Evolutionary conservation across 345 rosid species (phyloP), one percentile per base, ranked within the genome.

Genomic region (Abelmoschus esculentus): DNA sequence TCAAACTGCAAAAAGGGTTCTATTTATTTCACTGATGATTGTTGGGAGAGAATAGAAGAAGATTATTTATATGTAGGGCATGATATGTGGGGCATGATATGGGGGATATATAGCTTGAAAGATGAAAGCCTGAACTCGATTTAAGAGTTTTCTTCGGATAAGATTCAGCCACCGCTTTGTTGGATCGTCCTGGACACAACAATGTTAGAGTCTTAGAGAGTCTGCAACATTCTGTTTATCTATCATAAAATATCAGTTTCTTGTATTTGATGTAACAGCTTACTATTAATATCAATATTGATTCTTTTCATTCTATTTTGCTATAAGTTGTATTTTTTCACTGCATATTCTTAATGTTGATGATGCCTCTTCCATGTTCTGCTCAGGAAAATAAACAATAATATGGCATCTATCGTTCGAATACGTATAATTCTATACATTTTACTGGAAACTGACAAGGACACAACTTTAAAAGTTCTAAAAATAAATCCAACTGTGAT

Each of bases 121-220:
- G 22, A 28, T 49, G 70, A 7, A 29, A 49, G 42, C 8, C 9
- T 46, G 4, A 47, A 26, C 3, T 58, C 56, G 15, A 29, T 49
- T 66, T 66, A 22, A 15, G 70, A 31, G 31, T 66, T 66, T 1
- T 28, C 36, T 1, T 49, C 22, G 12, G 70, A 47, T 9, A 66
- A 49, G 52, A 52, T 66, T 52, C 70, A 49, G 7, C 70, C 58
- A n/a, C 56, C 56, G 15, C 70, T 58, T 2, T 66, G 70, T 66
- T 66, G 70, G 70, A 29, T 66, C 56, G 28, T 66, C 9, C 70
- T 58, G 2, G 46, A 40, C 44, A 42, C 38, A 15, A 18, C 65
- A 19, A 15, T 60, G 65, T 19, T 34, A 15, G 65, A 46, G 13
- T 13, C 15, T n/a, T 46, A 12, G 52, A 0, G 5, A 13, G 18